Base-by-base conservation (phyloP, 441 rosid genomes). In the Heliophila coronopifolia region DNA sequence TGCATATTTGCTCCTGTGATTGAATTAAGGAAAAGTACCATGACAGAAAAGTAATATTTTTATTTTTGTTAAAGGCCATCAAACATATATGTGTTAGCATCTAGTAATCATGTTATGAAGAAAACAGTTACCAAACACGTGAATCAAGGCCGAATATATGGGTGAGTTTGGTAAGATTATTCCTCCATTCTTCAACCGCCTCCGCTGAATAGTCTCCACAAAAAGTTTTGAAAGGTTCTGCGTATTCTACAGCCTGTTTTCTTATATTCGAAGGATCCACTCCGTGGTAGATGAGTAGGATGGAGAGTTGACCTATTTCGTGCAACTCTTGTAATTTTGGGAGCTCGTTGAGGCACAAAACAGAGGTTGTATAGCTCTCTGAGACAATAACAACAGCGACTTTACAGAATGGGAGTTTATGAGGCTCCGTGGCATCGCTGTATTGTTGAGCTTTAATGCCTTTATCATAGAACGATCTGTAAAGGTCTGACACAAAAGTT, bases 151-250 rank as follows among this genome's bases (percentile, higher is more conserved):
- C 72, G 45, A 66, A 50, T 31, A 68, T 22, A 3, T 27, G 48
- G 17, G 74, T 77, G 20, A 72, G 68, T 59, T 41, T 67, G 11
- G 2, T 6, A 75, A 74, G 61, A 45, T 78, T 73, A 20, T 2
- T 19, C 48, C 70, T 70, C 86, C 83, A 79, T 31, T 5, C 20
- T 8, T 0, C 3, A 15, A 66, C 77, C 69, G 7, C 10, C 1
- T 66, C 41, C 35, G 19, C 16, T 9, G 54, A 55, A 50, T 61
- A 63, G 7, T 28, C 5, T 46, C 26, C 23, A 12, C 27, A 38
- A 46, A 44, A 39, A 0, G 19, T 34, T 40, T n/a, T 2, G n/a
- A 69, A 73, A 1, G 50, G 12, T 13, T 30, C 20, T 50, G 41
- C 30, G 28, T 39, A 32, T 5, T 47, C 54, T 2, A 62, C 65